Percentiles rank a stretch among this genome's conserved stretches.
Conservation (phyloP, 169 alveolate genomes). For the Plasmodium coatneyi region DNA sequence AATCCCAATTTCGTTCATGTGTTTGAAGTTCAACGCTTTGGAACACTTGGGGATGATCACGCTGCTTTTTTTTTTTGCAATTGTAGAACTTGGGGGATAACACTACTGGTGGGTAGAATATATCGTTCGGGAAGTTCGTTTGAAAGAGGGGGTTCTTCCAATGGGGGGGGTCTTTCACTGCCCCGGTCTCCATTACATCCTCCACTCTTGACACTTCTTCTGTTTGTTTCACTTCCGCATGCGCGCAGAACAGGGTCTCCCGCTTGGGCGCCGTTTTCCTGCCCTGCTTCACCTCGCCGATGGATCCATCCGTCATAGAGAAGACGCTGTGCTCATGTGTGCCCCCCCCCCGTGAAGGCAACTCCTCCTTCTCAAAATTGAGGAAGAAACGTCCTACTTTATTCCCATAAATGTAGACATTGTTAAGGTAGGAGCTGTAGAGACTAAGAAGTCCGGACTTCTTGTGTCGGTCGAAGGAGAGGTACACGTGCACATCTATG, state of each 20-base stretch:
- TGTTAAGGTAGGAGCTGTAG: slow-evolving; percentile 55
- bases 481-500: slow-evolving; percentile 21
- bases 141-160: neutral
- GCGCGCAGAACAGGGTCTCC: neutral
- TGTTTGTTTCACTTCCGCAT: neutral
- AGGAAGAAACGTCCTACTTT: slow-evolving; percentile 17
- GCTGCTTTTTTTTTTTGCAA: slow-evolving; percentile 68
- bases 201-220: no score
- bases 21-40: neutral
- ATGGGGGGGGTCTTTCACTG: neutral
- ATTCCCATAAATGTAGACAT: slow-evolving; percentile 29
- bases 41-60: slow-evolving; percentile 68
- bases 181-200: no score
- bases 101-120: slow-evolving; percentile 47
- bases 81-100: slow-evolving; percentile 24
- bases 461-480: slow-evolving; percentile 38
- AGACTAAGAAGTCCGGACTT: slow-evolving; percentile 54
- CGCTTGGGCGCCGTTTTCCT: neutral
- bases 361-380: slow-evolving; percentile 2
- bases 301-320: neutral
- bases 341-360: neutral
- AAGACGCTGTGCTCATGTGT: neutral
- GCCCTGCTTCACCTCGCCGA: neutral
- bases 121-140: slow-evolving; percentile 15
- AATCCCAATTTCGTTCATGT: slow-evolving; percentile 34